Evolutionary conservation across 495 filamentous ascomycete species (phyloP), one percentile per base, ranked within the genome.

Genomic region (Daldinia caldariorum): DNA sequence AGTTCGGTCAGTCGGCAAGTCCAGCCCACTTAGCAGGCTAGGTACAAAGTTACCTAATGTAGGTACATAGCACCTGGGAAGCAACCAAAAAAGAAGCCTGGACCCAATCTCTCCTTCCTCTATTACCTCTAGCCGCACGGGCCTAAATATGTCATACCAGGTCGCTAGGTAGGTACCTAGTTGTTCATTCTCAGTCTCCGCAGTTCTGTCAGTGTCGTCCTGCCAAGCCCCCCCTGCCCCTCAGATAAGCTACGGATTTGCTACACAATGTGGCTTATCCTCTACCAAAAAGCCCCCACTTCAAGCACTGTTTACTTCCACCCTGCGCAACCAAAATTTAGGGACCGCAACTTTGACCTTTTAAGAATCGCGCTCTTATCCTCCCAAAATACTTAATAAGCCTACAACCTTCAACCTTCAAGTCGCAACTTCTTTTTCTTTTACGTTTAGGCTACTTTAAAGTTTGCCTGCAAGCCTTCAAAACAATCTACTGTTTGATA

Each of bases 291-390:
- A 14, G 41, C 38, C 70, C 65, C 70, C 70, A 72, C 70, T 58
- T 69, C 38, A 47, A 37, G 22, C 65, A 72, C 70, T 72, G 70
- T 72, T 72, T 72, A 72, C 70, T 66, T 69, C 57, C 58, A 53
- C 20, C 53, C 56, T 43, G 16, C 26, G 70, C 70, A 58, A 72
- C 61, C 55, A 69, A 72, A 62, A 58, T 72, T 72, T 69, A 37
- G 65, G 70, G 50, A 69, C 66, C 65, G 70, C 65, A 72, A 69
- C 70, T 69, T 69, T 56, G 47, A 68, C 65, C 58, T 66, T 66
- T 72, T 68, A 68, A 72, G 65, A 58, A 62, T 64, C 70, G 65
- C 70, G 70, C 65, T 61, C 60, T 32, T 49, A 6, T 61, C 31
- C 29, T 58, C 51, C n/a, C 22, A 22, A 55, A 41, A 50, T 49